phyloP scores from a whole-genome alignment of 164 flowering plant species.

The Macadamia integrifolia region DNA sequence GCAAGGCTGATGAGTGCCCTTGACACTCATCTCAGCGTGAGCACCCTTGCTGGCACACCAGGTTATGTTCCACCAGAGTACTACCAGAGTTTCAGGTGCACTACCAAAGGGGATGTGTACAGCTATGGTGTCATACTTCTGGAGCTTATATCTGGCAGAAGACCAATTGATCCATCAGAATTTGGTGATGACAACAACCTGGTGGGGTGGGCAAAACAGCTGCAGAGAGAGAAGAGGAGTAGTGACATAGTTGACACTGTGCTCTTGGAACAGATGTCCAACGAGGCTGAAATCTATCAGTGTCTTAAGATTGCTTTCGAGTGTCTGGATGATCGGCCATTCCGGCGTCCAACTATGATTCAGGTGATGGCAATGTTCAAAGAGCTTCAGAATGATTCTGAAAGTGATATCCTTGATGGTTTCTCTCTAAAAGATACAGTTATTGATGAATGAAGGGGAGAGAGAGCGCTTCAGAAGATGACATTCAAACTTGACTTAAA shows the following conservation, averaged over 20 bases:
- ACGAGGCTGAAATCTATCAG: conserved; percentile 56
- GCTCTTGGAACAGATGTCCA: conserved; percentile 28
- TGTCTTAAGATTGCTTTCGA: conserved; percentile 66
- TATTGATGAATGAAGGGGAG: conserved; percentile 43
- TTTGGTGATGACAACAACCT: conserved; percentile 89
- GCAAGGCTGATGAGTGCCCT: conserved; percentile 77
- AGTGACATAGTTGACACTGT: conserved; percentile 64
- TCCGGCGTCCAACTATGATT: conserved; percentile 85
- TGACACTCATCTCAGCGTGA: conserved; percentile 87
- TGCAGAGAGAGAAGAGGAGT: conserved; percentile 44
- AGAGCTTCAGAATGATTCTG: conserved; percentile 70
- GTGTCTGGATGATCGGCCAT: conserved; percentile 80
- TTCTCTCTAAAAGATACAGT: conserved; percentile 50
- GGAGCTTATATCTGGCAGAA: conserved; percentile 80
- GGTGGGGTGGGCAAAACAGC: conserved; percentile 91
- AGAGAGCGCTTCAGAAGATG: conserved; percentile 27
- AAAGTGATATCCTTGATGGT: conserved; percentile 58
- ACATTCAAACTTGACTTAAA: background rate
- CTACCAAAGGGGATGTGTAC: conserved; percentile 81
- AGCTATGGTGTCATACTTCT: conserved; percentile 71
- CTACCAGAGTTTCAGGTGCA: conserved; percentile 80
- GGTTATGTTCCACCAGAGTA: conserved; percentile 89
- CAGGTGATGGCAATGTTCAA: conserved; percentile 92
- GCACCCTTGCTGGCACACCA: conserved; percentile 85
- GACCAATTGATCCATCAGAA: conserved; percentile 60